Evolutionary conservation across 345 rosid species (phyloP).

Genomic region (Syzygium oleosum): DNA sequence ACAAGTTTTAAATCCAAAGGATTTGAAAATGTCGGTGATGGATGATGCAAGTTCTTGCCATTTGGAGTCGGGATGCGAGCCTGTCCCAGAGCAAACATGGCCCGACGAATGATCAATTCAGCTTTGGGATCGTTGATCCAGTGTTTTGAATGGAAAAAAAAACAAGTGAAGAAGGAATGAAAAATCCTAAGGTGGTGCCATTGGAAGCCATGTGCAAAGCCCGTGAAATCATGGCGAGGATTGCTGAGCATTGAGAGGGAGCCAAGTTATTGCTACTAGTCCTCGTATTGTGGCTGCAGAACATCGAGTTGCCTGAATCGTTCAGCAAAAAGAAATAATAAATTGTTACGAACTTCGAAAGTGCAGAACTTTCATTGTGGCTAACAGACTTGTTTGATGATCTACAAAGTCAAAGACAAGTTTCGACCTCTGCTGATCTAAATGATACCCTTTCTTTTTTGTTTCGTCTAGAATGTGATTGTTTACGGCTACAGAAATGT

Average conservation of each 20-base stretch:
- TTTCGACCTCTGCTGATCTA: background rate
- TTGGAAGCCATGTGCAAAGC: constrained; percentile 24
- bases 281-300: background rate
- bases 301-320: too few relatives aligned
- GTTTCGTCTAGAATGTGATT: background rate
- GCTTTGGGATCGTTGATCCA: background rate
- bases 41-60: background rate
- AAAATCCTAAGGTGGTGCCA: constrained; percentile 29
- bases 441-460: too few relatives aligned
- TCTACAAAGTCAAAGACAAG: background rate
- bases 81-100: background rate
- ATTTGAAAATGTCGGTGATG: constrained; percentile 10
- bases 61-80: background rate
- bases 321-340: background rate
- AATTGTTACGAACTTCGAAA: too few relatives aligned
- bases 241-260: background rate
- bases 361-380: background rate
- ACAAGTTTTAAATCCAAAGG: constrained; percentile 37
- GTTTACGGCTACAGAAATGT: background rate
- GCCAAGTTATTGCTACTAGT: background rate
- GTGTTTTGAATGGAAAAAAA: background rate
- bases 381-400: background rate
- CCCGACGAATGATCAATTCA: background rate
- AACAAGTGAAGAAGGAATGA: constrained; percentile 13
- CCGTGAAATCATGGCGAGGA: too few relatives aligned